Percentiles rank a stretch among this genome's conserved stretches.
Evolutionary conservation across 2,329 filamentous ascomycete species (phyloP).

Genomic region (Aspergillus viridinutans): DNA sequence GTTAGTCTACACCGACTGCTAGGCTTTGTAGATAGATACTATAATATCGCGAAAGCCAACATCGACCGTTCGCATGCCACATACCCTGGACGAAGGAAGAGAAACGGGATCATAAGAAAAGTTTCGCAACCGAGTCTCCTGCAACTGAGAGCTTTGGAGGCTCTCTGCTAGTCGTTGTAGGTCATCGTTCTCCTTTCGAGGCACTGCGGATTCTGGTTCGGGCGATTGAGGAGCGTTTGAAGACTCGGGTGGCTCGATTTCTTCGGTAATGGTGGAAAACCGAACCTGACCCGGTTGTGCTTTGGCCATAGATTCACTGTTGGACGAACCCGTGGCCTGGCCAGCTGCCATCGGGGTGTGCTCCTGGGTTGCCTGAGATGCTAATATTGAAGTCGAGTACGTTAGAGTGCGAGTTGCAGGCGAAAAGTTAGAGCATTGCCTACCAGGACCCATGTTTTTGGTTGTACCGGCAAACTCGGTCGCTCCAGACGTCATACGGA

Average conservation of each 20-base stretch:
- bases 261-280: conserved; percentile 67
- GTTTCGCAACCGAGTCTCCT: conserved; percentile 77
- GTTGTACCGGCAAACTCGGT: conserved; percentile 23
- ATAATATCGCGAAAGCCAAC: background rate
- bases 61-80: conserved; percentile 15
- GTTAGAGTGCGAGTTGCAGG: conserved; percentile 4
- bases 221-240: conserved; percentile 20
- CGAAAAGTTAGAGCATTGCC: conserved; percentile 16
- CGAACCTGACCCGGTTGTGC: conserved; percentile 51
- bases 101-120: conserved; percentile 90
- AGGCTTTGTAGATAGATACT: conserved; percentile 2
- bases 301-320: conserved; percentile 27
- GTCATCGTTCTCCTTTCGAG: conserved; percentile 52
- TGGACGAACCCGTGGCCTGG: conserved; percentile 19
- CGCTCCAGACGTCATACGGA: conserved; percentile 34
- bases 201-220: conserved; percentile 15
- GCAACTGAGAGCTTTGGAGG: conserved; percentile 69
- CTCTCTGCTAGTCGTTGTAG: conserved; percentile 68
- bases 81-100: conserved; percentile 56
- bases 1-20: conserved; percentile 2
- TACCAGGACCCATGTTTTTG: conserved; percentile 27
- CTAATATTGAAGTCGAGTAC: conserved; percentile 8
- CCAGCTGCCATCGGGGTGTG: conserved; percentile 19
- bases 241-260: conserved; percentile 55
- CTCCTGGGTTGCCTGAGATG: conserved; percentile 14